Conservation (phyloP, 306 rosid species). For the Vigna hirtella region DNA sequence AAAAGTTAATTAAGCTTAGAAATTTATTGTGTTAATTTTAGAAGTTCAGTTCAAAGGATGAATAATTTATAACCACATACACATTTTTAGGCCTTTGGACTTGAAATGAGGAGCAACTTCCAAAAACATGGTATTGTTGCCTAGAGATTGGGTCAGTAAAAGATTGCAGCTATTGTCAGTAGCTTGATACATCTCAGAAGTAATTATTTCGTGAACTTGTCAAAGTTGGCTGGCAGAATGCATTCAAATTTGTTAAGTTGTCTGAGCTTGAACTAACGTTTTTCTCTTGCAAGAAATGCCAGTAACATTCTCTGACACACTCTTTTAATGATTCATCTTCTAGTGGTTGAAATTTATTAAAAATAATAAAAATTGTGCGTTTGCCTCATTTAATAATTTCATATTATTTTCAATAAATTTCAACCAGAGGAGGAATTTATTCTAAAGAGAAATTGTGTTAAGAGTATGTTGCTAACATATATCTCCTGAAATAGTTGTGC, state of each 20-base stretch:
- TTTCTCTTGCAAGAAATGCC: not conserved
- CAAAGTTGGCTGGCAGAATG: not conserved
- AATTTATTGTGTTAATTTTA: not conserved
- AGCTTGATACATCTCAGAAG: not conserved
- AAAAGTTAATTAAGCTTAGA: not conserved
- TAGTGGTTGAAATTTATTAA: no score
- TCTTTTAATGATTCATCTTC: not conserved
- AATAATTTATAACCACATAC: not conserved
- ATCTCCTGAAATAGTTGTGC: not conserved
- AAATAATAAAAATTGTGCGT: no score
- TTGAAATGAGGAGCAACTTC: conserved; percentile 6
- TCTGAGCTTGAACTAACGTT: not conserved
- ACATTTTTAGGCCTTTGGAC: conserved; percentile 34
- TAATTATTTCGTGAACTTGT: conserved; percentile 9
- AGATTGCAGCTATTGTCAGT: not conserved
- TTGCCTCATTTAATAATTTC: no score
- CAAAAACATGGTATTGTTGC: not conserved
- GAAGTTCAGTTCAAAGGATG: not conserved
- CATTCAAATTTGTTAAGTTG: not conserved
- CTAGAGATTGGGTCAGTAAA: conserved; percentile 1
- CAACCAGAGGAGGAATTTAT: not conserved
- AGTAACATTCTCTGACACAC: not conserved
- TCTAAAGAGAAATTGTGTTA: not conserved
- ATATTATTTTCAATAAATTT: no score
- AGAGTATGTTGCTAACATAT: no score